Base-by-base conservation (phyloP, 148 eudicot genomes). In the Silene conica region DNA sequence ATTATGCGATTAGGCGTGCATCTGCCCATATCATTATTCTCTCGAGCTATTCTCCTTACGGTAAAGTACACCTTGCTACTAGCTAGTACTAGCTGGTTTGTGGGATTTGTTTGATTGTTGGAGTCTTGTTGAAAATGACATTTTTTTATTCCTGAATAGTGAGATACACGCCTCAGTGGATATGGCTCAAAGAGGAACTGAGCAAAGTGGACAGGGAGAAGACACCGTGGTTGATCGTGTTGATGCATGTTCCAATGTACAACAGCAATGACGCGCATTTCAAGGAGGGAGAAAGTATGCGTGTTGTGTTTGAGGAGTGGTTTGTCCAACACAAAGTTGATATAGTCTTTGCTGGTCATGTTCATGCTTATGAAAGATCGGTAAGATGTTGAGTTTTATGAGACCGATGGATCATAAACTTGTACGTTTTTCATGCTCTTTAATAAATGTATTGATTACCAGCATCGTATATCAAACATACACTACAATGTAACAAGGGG, bases 351-450 rank as follows among this genome's bases (percentile, higher is more conserved):
- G 93, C 98, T 28, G 98, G 97, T 66, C 98, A 93, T 81, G 98
- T 93, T 61, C 98, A 93, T 75, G 98, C 97, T 28, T 93, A 94
- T 78, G 98, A 94, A 80, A 83, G 98, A 94, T 91, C 97, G 78
- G 98, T 93, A 75, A 87, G 64, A n/a, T 73, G 66, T n/a, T 74
- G 28, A 26, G 22, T 45, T 20, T 56, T 9, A 6, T 77, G 15
- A 18, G n/a, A 60, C 55, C n/a, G 46, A 56, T n/a, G 15, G 31
- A 11, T 72, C n/a, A 2, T 54, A 18, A 54, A 54, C 1, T 9
- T 14, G 13, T 26, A 26, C 2, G 28, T 26, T 26, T n/a, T n/a
- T n/a, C n/a, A n/a, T n/a, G n/a, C n/a, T n/a, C n/a, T n/a, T n/a
- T n/a, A n/a, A n/a, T n/a, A n/a, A n/a, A n/a, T n/a, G n/a, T n/a